Percentiles rank a stretch among this genome's conserved stretches.
Evolutionary conservation across 352 stramenopile species (phyloP).

Genomic region (Plasmopara viticola): DNA sequence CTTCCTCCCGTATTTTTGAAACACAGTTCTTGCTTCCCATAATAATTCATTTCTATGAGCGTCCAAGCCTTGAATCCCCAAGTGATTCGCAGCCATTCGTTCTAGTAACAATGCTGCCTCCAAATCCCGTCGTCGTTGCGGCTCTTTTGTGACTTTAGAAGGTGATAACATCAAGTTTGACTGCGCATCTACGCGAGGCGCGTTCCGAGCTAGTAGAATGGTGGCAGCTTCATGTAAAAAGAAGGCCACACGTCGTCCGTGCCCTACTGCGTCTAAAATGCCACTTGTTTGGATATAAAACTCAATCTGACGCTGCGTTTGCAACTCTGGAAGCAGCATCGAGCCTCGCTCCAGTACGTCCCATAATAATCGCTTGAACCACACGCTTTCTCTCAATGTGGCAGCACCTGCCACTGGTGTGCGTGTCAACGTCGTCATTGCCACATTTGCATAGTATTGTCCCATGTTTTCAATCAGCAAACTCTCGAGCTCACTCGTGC

Average conservation of each 20-base stretch:
- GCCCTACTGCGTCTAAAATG: conserved; percentile 59
- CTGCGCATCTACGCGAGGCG: conserved; percentile 12
- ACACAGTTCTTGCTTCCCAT: conserved; percentile 47
- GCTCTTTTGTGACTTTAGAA: conserved; percentile 14
- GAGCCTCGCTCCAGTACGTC: conserved; percentile 60
- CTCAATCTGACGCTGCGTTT: conserved; percentile 43
- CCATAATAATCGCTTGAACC: conserved; percentile 65
- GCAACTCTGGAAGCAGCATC: conserved; percentile 42
- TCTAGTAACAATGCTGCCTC: conserved; percentile 54
- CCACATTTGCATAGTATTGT: conserved; percentile 65
- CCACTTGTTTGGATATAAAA: conserved; percentile 60
- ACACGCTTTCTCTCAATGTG: conserved; percentile 48
- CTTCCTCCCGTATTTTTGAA: conserved; percentile 23
- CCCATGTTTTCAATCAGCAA: conserved; percentile 61
- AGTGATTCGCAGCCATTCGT: conserved; percentile 33
- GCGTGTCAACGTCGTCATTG: conserved; percentile 9
- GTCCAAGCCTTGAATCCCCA: conserved; percentile 33
- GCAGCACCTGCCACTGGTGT: conserved; percentile 23
- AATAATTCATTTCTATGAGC: conserved; percentile 4
- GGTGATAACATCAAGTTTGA: conserved; percentile 19
- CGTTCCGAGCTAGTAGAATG: conserved; percentile 35
- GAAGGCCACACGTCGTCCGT: conserved; percentile 56
- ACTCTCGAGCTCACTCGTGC: conserved; percentile 63
- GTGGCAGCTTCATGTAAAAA: conserved; percentile 66
- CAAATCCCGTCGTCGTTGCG: conserved; percentile 40